Conservation (phyloP, 2,329 filamentous ascomycete species). For the Colletotrichum sp. region DNA sequence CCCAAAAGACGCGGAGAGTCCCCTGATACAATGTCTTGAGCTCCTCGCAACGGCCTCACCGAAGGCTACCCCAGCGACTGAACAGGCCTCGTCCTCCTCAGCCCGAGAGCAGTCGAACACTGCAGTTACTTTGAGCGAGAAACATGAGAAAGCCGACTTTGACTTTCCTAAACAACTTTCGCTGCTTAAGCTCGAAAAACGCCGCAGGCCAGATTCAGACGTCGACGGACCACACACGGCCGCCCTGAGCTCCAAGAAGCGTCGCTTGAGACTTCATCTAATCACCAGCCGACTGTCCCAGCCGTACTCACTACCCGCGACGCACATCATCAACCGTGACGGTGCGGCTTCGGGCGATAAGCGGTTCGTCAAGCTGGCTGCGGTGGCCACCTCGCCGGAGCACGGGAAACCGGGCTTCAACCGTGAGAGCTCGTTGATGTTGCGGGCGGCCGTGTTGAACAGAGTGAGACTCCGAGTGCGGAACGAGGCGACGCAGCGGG, state of each 20-base stretch:
- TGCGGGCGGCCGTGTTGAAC: slow-evolving; percentile 72
- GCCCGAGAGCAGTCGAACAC: background rate
- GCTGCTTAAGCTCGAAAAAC: background rate
- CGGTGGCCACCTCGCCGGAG: slow-evolving; percentile 36
- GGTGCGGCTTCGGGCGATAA: slow-evolving; percentile 48
- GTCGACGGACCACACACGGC: slow-evolving; percentile 63
- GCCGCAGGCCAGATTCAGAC: slow-evolving; percentile 54
- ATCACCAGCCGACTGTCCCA: slow-evolving; percentile 74
- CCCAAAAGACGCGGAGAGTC: background rate
- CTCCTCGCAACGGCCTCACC: background rate
- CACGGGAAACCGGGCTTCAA: slow-evolving; percentile 42
- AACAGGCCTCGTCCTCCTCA: background rate
- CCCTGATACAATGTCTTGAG: background rate
- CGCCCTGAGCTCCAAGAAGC: slow-evolving; percentile 66
- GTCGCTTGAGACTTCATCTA: slow-evolving; percentile 65
- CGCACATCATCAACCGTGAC: slow-evolving; percentile 71
- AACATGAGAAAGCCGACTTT: background rate
- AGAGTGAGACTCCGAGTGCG: slow-evolving; percentile 55
- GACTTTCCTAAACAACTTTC: background rate
- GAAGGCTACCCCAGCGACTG: background rate
- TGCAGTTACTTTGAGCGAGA: background rate
- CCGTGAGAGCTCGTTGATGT: slow-evolving; percentile 56
- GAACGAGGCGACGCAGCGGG: slow-evolving; percentile 35
- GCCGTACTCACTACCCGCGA: slow-evolving; percentile 72
- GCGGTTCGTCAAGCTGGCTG: slow-evolving; percentile 54